A percentile compares a stretch with the other conserved stretches of the same genome.
Conservation (phyloP, 352 stramenopile genomes). For the Pythium scleroteichum region DNA sequence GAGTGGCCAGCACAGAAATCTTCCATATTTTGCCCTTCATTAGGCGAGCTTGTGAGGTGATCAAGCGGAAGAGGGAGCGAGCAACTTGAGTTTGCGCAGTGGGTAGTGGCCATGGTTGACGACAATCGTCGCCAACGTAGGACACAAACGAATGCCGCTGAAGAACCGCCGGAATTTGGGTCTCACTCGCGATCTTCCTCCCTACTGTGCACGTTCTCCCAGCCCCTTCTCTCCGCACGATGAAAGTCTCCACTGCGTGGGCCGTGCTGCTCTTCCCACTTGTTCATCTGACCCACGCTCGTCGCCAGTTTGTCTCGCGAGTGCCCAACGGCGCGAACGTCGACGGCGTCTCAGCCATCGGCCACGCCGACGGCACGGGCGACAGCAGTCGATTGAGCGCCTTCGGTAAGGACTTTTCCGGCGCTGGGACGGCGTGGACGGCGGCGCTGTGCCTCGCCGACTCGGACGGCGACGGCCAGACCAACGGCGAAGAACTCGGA, state of each 20-base stretch:
- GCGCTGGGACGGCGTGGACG: slow-evolving; percentile 25
- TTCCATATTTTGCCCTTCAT: too few relatives aligned
- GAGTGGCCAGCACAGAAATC: too few relatives aligned
- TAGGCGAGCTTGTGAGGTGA: too few relatives aligned
- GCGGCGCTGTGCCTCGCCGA: slow-evolving; percentile 31
- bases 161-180: too few relatives aligned
- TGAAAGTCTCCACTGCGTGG: neutral
- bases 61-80: too few relatives aligned
- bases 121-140: too few relatives aligned
- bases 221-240: neutral
- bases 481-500: slow-evolving; percentile 61
- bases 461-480: slow-evolving; percentile 51
- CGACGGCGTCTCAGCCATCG: slow-evolving; percentile 17
- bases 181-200: too few relatives aligned
- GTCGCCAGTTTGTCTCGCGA: neutral
- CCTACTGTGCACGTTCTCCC: too few relatives aligned
- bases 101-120: too few relatives aligned
- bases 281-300: neutral
- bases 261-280: neutral
- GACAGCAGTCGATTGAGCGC: slow-evolving; percentile 15
- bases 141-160: too few relatives aligned
- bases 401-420: slow-evolving; percentile 45
- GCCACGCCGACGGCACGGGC: slow-evolving; percentile 24
- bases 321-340: slow-evolving; percentile 37
- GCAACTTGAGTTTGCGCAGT: too few relatives aligned